Percentiles rank a stretch among this genome's conserved stretches.
Evolutionary conservation across 306 rosid species (phyloP).

Genomic region (Comarum palustre): DNA sequence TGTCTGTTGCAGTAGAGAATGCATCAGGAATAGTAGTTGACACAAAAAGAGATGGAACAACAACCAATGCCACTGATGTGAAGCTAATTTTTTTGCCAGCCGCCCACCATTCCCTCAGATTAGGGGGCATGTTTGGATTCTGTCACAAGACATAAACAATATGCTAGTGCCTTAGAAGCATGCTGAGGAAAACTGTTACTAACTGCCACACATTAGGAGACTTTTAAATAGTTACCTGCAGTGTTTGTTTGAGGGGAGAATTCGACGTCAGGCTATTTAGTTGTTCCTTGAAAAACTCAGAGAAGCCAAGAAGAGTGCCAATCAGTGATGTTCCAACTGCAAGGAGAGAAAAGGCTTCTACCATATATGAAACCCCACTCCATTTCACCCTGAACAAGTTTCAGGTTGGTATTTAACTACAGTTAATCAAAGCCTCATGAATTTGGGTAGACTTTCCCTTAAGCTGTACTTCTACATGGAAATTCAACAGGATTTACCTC

Average conservation of each 20-base stretch:
- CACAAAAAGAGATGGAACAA: constrained; percentile 58
- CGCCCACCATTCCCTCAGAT: constrained; percentile 52
- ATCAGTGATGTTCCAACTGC: constrained; percentile 66
- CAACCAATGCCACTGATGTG: constrained; percentile 50
- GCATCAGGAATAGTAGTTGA: constrained; percentile 55
- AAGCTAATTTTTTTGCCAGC: constrained; percentile 40
- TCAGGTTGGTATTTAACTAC: not conserved
- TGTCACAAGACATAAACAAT: not conserved
- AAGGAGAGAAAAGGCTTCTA: constrained; percentile 66
- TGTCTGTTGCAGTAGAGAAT: constrained; percentile 65
- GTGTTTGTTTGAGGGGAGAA: constrained; percentile 29
- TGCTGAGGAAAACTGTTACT: not conserved
- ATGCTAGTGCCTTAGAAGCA: not conserved
- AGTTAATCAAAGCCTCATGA: not conserved
- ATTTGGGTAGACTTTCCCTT: too few relatives aligned
- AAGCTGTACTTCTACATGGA: not conserved
- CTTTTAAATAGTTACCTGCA: constrained; percentile 22
- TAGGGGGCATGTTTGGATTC: constrained; percentile 12
- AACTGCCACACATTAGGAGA: not conserved
- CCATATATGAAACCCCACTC: constrained; percentile 65
- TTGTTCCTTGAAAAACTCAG: constrained; percentile 75
- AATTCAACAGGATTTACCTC: constrained; percentile 36
- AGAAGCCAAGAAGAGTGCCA: constrained; percentile 64
- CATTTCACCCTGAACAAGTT: constrained; percentile 41
- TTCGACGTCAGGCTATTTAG: constrained; percentile 29